Evolutionary conservation across 441 rosid genomes (phyloP), one percentile per base, ranked within the genome.

Genomic region (Erodium texanum): DNA sequence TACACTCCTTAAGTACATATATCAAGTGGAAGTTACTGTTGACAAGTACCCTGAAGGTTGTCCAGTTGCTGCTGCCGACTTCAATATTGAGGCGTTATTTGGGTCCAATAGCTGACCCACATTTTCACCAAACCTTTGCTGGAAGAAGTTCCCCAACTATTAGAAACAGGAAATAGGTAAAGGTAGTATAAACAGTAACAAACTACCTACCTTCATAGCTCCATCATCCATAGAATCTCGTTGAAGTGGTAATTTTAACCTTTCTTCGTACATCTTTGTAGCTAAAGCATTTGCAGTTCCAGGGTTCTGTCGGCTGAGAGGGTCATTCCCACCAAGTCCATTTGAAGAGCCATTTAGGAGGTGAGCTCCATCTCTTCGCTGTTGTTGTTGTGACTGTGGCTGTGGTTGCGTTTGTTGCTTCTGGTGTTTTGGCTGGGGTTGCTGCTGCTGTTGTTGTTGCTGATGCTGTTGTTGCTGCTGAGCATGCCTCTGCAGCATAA

Each of bases 11-110:
- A 45, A 45, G 1, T 45, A 4, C 29, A 45, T 15, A 45, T 16
- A 45, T 45, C 54, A 45, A 62, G 11, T n/a, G 15, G 10, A 64
- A 27, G 45, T 27, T 24, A 64, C 20, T 16, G 5, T 16, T 3
- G 83, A 80, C 68, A 77, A 70, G 77, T 70, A 93, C 99, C 96
- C 97, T 69, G 96, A 80, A 71, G 93, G 78, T 74, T 89, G 98
- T 78, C 95, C 87, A 15, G 88, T 36, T 67, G 84, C 80, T 24
- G 84, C 86, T 34, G 83, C 83, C 70, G 96, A 82, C 74, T 87
- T 90, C 85, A 89, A 74, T 74, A 86, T 79, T 16, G 89, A 87
- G 73, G 90, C 84, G 73, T 86, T 89, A 82, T 81, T 89, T 69
- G 87, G 84, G 76, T 90, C 97, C 85, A 90, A 75, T 68, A 89